Evolutionary conservation across 2,329 filamentous ascomycete genomes (phyloP).

Genomic region (Calonectria pseudoreteaudii): DNA sequence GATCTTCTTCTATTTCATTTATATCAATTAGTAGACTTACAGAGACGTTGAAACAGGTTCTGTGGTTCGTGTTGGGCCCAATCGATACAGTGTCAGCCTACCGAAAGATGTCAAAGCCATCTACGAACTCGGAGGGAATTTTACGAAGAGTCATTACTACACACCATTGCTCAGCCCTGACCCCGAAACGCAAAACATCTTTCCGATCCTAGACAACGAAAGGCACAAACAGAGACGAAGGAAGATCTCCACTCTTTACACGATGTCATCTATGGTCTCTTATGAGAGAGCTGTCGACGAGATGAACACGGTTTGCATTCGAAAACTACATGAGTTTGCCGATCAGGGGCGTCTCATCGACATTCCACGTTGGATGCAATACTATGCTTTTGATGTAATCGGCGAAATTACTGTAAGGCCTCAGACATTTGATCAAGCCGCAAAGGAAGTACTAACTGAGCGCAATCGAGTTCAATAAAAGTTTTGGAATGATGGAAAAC

Average conservation of each 20-base stretch:
- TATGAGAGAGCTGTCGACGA: not conserved
- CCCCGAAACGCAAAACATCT: not conserved
- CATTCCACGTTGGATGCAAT: not conserved
- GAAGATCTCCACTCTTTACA: not conserved
- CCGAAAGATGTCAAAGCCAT: not conserved
- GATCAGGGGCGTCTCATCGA: not conserved
- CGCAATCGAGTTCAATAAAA: not conserved
- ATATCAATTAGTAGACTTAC: not conserved
- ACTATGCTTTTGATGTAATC: not conserved
- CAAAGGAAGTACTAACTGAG: not conserved
- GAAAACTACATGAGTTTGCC: not conserved
- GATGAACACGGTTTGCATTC: not conserved
- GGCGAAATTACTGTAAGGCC: not conserved
- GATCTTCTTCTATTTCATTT: not conserved
- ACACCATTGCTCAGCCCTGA: not conserved
- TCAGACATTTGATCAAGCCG: not conserved
- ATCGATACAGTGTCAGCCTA: not conserved
- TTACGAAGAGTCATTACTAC: not conserved
- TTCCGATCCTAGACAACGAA: not conserved
- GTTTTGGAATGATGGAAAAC: not conserved
- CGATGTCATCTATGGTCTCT: not conserved
- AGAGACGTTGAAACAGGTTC: not conserved
- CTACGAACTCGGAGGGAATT: not conserved
- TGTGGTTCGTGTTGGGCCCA: not conserved
- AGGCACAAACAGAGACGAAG: not conserved